These are phyloP conservation scores for Prunella vulgaris DNA, from an alignment of 257 asterid genomes.

Conservation along the genomic window DNA sequence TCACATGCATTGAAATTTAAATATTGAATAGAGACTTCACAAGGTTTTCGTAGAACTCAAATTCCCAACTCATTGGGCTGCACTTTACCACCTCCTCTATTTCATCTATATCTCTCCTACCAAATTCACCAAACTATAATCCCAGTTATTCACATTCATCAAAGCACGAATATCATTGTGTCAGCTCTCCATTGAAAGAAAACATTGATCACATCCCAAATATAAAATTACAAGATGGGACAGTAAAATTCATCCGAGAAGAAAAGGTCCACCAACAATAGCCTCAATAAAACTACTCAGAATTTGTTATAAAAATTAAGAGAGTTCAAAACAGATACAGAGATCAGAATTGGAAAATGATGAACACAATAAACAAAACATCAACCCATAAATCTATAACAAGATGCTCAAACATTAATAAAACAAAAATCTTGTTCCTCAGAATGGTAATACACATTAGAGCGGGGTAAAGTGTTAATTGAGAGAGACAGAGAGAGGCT, in stretches of 20 bases:
- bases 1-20: too few relatives aligned
- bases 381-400: background rate
- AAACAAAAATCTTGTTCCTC: background rate
- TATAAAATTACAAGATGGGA: too few relatives aligned
- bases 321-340: background rate
- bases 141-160: background rate
- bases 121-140: background rate
- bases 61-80: background rate
- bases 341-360: background rate
- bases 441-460: background rate
- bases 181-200: background rate
- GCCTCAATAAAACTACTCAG: background rate
- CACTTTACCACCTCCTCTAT: background rate
- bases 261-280: background rate
- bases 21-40: background rate
- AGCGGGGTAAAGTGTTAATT: background rate
- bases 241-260: background rate
- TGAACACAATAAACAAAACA: background rate
- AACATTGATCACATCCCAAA: background rate
- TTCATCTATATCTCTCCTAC: background rate
- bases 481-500: slow-evolving; percentile 8
- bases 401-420: background rate
- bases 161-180: background rate
- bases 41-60: background rate
- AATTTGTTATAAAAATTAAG: background rate